These are phyloP conservation scores for Entomophthora muscae DNA, from an alignment of 371 early-diverging fungal species.

Conservation along the genomic window DNA sequence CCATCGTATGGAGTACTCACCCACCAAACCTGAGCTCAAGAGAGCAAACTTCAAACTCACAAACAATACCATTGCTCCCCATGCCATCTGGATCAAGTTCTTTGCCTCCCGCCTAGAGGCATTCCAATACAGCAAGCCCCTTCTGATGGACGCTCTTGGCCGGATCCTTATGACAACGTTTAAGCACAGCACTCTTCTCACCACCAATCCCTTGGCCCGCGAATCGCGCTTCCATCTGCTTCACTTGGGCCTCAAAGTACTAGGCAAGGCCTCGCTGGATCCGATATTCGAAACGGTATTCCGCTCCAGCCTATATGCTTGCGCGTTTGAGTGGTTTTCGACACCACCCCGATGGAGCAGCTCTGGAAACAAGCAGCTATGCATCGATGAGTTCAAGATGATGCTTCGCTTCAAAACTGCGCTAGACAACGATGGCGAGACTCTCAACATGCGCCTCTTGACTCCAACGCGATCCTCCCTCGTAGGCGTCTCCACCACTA, in stretches of 20 bases:
- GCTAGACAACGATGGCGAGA: conserved; percentile 43
- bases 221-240: conserved; percentile 61
- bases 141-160: conserved; percentile 49
- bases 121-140: conserved; percentile 50
- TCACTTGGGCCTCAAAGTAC: conserved; percentile 54
- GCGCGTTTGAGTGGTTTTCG: conserved; percentile 60
- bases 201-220: conserved; percentile 54
- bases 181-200: conserved; percentile 11
- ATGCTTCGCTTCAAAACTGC: conserved; percentile 44
- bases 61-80: conserved; percentile 48
- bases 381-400: conserved; percentile 41
- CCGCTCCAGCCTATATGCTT: conserved; percentile 32
- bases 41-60: conserved; percentile 37
- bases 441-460: conserved; percentile 26
- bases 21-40: conserved; percentile 58
- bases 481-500: neutral
- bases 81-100: conserved; percentile 71
- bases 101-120: conserved; percentile 65
- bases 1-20: conserved; percentile 76
- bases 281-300: conserved; percentile 43
- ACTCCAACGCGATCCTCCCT: conserved; percentile 22
- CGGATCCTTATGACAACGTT: conserved; percentile 60
- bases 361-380: conserved; percentile 44
- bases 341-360: conserved; percentile 45
- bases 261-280: conserved; percentile 44